Evolutionary conservation across 2,329 filamentous ascomycete species (phyloP), one percentile per base, ranked within the genome.

Genomic region (Chrysoporthe deuterocubensis): DNA sequence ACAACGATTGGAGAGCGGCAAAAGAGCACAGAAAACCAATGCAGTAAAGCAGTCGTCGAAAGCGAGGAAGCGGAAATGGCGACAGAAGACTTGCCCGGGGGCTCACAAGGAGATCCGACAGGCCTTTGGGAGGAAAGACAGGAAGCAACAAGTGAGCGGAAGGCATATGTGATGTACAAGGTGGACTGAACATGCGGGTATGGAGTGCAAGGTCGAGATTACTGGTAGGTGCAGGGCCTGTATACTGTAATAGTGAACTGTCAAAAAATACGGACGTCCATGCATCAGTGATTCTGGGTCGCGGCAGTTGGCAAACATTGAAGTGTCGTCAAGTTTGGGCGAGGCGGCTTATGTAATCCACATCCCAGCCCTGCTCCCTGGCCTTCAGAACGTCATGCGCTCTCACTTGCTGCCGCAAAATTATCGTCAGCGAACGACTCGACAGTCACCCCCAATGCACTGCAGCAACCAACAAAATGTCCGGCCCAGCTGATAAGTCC

Each of bases 401-500:
- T 46, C 57, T 34, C 13, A 26, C 40, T 46, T 14, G 14, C 26
- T 8, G 43, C 21, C 11, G 32, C 13, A 44, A 44, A 60, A 40
- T 60, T 40, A 16, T 9, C 16, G 1, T 4, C 21, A 32, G 44
- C 34, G 34, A 42, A 34, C 11, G 40, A 50, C 18, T 4, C 3
- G 3, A 14, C 37, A 6, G 37, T 16, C 46, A 42, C 37, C 57
- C 18, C 65, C 56, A 58, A 70, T 68, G 68, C 66, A 42, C 54
- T 32, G 44, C 58, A n/a, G 46, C 62, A 59, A 54, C n/a, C 52
- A 59, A 60, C 68, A 68, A 26, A 9, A 70, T 70, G 68, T 9
- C 68, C 62, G 42, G 58, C 59, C 44, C 46, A 65, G 66, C 59
- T 67, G 66, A 67, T 46, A 70, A 68, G 13, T 34, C 44, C 43